Percentiles rank a stretch among this genome's conserved stretches.
Evolutionary conservation across 768 basidiomycete species (phyloP).

Genomic region (Gelatoporia subvermispora): DNA sequence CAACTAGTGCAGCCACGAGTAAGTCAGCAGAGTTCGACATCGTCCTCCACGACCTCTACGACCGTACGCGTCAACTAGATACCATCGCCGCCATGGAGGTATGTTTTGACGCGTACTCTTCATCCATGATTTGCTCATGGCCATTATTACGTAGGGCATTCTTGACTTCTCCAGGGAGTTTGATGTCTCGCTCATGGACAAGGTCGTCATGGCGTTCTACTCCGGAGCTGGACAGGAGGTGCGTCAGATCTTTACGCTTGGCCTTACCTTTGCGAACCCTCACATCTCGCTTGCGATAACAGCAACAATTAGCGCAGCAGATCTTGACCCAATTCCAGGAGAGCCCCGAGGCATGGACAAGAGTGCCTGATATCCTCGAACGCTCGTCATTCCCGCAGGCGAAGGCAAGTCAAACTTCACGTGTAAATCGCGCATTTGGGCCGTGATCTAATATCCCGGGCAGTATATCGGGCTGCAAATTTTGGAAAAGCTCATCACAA

Average conservation of each 20-base stretch:
- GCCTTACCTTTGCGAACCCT: not conserved
- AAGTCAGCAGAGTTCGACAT: slow-evolving; percentile 18
- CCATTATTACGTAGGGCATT: slow-evolving; percentile 51
- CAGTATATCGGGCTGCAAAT: slow-evolving; percentile 97
- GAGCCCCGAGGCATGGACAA: slow-evolving; percentile 93
- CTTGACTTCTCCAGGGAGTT: slow-evolving; percentile 94
- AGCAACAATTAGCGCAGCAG: slow-evolving; percentile 96
- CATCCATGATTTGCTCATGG: not conserved
- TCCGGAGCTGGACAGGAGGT: slow-evolving; percentile 83
- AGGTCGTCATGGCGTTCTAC: slow-evolving; percentile 90
- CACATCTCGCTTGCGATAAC: slow-evolving; percentile 9
- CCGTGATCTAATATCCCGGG: not conserved
- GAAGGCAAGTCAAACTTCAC: slow-evolving; percentile 46
- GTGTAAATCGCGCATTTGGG: not conserved
- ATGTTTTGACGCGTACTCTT: slow-evolving; percentile 8
- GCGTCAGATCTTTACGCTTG: slow-evolving; percentile 17
- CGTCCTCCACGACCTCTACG: slow-evolving; percentile 17
- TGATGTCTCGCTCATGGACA: slow-evolving; percentile 89
- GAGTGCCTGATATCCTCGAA: slow-evolving; percentile 92
- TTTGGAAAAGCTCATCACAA: slow-evolving; percentile 90
- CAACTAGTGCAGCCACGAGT: slow-evolving; percentile 20
- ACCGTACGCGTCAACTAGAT: slow-evolving; percentile 17
- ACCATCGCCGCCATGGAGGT: slow-evolving; percentile 34
- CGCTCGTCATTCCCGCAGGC: slow-evolving; percentile 78
- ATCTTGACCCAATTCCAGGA: slow-evolving; percentile 96